Conservation (phyloP, 2,329 filamentous ascomycete species). For the Colletotrichum filicis region DNA sequence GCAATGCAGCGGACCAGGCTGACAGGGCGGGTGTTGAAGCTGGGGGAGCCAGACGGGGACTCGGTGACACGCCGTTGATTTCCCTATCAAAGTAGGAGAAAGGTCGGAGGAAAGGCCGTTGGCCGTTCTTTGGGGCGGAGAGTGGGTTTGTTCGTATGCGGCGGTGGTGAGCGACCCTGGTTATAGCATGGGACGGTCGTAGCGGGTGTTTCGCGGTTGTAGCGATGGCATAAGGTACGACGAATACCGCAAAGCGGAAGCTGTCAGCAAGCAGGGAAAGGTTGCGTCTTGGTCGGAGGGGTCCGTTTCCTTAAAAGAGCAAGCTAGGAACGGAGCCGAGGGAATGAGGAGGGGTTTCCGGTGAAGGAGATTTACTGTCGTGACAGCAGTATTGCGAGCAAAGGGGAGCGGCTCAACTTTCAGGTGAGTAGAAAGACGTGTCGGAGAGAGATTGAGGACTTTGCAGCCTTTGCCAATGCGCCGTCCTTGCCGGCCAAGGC, state of each 20-base stretch:
- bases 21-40: constrained; percentile 7
- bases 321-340: constrained; percentile 2
- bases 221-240: background rate
- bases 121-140: constrained; percentile 4
- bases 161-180: constrained; percentile 5
- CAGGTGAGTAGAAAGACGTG: constrained; percentile 1
- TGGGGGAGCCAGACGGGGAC: background rate
- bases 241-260: background rate
- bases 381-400: background rate
- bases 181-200: background rate
- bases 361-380: background rate
- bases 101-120: background rate
- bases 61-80: background rate
- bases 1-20: constrained; percentile 20
- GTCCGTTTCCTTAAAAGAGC: constrained; percentile 19
- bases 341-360: constrained; percentile 1
- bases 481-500: constrained; percentile 34
- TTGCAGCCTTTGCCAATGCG: constrained; percentile 20
- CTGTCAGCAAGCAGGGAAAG: background rate
- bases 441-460: constrained; percentile 7
- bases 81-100: constrained; percentile 5
- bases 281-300: background rate
- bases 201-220: background rate
- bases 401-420: background rate
- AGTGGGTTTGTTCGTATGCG: constrained; percentile 22